These are phyloP conservation scores for Pseudozyma sp. DNA, from an alignment of 1,284 basidiomycete species.

Conservation along the genomic window DNA sequence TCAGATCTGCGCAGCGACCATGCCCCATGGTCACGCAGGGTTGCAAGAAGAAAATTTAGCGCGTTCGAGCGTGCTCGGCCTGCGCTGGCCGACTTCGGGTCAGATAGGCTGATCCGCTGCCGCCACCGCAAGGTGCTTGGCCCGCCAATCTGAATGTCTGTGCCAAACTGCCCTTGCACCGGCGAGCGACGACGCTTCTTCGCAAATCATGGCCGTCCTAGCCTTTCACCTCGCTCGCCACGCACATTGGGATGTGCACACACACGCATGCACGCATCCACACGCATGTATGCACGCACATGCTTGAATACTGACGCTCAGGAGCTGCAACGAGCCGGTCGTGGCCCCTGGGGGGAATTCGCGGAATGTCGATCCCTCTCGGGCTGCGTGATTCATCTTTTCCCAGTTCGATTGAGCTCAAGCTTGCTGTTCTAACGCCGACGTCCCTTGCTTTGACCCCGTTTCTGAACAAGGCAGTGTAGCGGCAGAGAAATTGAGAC, in stretches of 20 bases:
- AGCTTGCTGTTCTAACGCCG: no score
- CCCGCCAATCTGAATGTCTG: no score
- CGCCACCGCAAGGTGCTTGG: background rate
- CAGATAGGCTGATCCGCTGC: background rate
- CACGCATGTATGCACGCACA: background rate
- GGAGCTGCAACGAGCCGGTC: background rate
- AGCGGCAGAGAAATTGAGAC: no score
- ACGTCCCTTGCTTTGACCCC: no score
- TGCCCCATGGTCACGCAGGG: background rate
- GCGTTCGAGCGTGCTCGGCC: background rate
- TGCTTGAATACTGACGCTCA: slow-evolving; percentile 1
- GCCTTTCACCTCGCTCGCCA: background rate
- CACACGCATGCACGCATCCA: slow-evolving; percentile 1
- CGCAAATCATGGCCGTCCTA: background rate
- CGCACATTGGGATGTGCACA: background rate
- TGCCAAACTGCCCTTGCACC: background rate
- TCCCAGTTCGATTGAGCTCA: no score
- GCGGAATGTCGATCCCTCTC: no score
- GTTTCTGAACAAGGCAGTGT: no score
- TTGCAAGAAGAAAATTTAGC: slow-evolving; percentile 1
- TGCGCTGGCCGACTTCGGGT: background rate
- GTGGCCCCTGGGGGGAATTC: no score
- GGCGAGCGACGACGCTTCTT: no score
- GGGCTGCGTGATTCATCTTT: no score
- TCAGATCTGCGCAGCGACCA: background rate